Conservation (phyloP, 78 protist genomes). For the Capsaspora owczarzaki region DNA sequence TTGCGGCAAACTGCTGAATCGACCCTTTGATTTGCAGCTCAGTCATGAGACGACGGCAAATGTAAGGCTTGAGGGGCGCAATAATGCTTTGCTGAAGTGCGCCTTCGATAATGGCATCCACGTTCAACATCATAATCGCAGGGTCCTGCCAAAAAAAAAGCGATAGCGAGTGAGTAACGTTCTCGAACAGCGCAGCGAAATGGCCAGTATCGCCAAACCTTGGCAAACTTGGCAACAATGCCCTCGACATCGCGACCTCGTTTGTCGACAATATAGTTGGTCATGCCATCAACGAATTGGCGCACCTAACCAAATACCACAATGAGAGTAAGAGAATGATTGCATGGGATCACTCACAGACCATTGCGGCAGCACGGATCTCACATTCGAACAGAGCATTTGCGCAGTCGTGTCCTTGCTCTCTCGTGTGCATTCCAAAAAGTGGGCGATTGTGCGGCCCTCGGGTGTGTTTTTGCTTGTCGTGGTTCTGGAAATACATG, state of each 20-base stretch:
- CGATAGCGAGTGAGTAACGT: neutral
- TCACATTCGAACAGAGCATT: neutral
- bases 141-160: neutral
- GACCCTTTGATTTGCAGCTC: neutral
- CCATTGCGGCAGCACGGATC: neutral
- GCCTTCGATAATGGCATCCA: neutral
- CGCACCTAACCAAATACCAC: neutral
- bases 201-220: neutral
- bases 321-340: neutral
- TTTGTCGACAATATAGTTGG: neutral
- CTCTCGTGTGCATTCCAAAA: neutral
- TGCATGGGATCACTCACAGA: neutral
- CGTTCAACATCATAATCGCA: neutral
- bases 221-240: neutral
- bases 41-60: neutral
- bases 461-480: neutral
- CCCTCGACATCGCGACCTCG: neutral
- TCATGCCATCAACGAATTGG: neutral
- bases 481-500: too few relatives aligned
- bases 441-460: slow-evolving; percentile 1
- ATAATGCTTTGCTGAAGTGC: neutral
- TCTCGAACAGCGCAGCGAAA: neutral
- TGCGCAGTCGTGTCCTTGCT: neutral
- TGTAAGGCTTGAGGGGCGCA: neutral
- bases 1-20: neutral